Evolutionary conservation across 805 yeast genomes (phyloP), one percentile per base, ranked within the genome.

Genomic region (Candida krabiensis): DNA sequence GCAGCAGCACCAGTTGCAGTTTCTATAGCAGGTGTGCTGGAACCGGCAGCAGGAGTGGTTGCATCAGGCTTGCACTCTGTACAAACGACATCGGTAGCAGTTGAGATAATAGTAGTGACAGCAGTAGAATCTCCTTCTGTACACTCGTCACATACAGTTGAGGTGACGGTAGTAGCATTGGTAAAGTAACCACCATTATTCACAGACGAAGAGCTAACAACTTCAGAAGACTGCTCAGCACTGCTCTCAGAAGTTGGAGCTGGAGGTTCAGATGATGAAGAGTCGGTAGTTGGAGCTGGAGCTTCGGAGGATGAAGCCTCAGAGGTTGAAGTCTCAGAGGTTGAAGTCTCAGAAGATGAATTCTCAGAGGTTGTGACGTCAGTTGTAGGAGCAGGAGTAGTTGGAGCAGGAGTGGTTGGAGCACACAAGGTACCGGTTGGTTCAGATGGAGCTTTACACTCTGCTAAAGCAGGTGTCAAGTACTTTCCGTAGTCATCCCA

Each of bases 401-500:
- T 12, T 7, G 44, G n/a, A 12, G 47, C 28, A 21, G 45, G 15
- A 22, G 53, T 34, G 15, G 53, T 27, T 7, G 51, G 12, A 22
- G 50, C 23, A 47, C 54, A 49, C 26, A 30, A 29, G 15, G 64
- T 61, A 51, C 66, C 66, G 29, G 64, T 61, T 50, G 67, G 66
- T 35, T 53, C 56, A 14, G 67, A 60, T 15, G 58, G 33, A 11
- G 50, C 40, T 13, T 28, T 19, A 48, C 68, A 63, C 12, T 52
- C 59, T 9, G 46, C 54, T 23, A 63, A 46, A 11, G 67, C 56
- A 8, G 40, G 21, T 13, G 53, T 37, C 26, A 62, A 53, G 47
- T 49, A 62, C 1, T 41, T 41, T 30, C 66, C 60, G 45, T 63
- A 63, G 45, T 61, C 59, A 29, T 43, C 39, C 68, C 68, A 63